Base-by-base conservation (phyloP, 225 moss, liverwort and hornwort species). In the Sphagnum contortum region DNA sequence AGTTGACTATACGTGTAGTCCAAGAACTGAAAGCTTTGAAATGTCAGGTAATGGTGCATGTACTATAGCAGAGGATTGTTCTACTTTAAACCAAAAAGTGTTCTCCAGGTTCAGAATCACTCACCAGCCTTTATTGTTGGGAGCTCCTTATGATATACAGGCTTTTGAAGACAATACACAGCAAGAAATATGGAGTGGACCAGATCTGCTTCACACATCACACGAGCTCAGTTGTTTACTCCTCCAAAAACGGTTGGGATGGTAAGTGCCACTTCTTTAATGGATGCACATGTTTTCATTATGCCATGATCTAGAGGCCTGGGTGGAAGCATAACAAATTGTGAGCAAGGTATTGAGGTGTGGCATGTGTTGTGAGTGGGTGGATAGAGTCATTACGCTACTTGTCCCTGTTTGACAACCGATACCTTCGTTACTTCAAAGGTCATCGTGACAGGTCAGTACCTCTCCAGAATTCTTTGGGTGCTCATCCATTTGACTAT, bases 381-480 rank as follows among this genome's bases (percentile, higher is more conserved):
- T 63, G 57, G 66, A 71, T 87, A 96, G 96, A 98, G 73, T 98
- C 96, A 55, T 68, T 93, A 49, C 87, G 96, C 48, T 98, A 91
- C 76, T 79, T 98, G 61, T 98, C 96, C 12, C 72, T 93, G 79
- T 91, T 87, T 59, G 96, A 98, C 61, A 98, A 93, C 64, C 88
- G 96, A 60, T 98, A 98, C 73, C 77, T 98, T 79, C 96, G 96
- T 70, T 98, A 98, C 80, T 98, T 98, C 78, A 98, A 98, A 70
- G 96, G 96, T 45, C 96, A 98, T 73, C 92, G 96, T 71, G 96
- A 98, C 80, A 92, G 96, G 96, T 98, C 64, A 68, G 61, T 63
- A 57, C 29, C 64, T 74, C 56, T 67, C 49, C 58, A 64, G 54
- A 44, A 29, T 29, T 29, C 29, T 29, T 29, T 29, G 29, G 1